These are phyloP conservation scores for Ogataea angusta DNA, from an alignment of 805 yeast species.

Conservation along the genomic window DNA sequence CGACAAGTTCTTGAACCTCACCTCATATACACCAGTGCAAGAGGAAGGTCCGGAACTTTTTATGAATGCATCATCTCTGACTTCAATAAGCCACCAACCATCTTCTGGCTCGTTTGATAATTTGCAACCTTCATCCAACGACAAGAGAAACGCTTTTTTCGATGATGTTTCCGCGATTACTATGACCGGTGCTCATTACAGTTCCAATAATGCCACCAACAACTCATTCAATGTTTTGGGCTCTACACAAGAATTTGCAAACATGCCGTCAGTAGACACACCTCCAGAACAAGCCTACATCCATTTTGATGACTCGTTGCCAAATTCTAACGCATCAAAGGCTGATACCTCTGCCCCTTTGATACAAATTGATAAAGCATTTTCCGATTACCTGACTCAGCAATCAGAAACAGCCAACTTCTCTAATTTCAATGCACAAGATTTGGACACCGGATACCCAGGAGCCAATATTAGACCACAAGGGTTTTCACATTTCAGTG, in stretches of 20 bases:
- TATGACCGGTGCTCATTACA: not conserved
- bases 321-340: not conserved
- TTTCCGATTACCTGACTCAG: slow-evolving; percentile 9
- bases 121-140: not conserved
- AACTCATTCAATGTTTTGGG: not conserved
- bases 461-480: not conserved
- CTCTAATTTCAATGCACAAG: not conserved
- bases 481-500: not conserved
- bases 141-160: not conserved
- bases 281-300: slow-evolving; percentile 4
- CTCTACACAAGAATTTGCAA: not conserved
- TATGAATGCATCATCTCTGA: not conserved
- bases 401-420: not conserved
- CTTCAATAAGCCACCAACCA: not conserved
- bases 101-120: not conserved
- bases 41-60: slow-evolving; percentile 1
- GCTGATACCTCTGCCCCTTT: slow-evolving; percentile 2
- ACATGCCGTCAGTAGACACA: not conserved
- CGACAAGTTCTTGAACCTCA: slow-evolving; percentile 8
- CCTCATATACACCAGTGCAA: slow-evolving; percentile 2
- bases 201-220: not conserved
- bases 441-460: not conserved
- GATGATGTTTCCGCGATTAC: not conserved
- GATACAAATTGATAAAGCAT: slow-evolving; percentile 18
- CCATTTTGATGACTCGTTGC: not conserved